These are phyloP conservation scores for Emydomyces testavorans DNA, from an alignment of 2,329 filamentous ascomycete species.

Conservation along the genomic window DNA sequence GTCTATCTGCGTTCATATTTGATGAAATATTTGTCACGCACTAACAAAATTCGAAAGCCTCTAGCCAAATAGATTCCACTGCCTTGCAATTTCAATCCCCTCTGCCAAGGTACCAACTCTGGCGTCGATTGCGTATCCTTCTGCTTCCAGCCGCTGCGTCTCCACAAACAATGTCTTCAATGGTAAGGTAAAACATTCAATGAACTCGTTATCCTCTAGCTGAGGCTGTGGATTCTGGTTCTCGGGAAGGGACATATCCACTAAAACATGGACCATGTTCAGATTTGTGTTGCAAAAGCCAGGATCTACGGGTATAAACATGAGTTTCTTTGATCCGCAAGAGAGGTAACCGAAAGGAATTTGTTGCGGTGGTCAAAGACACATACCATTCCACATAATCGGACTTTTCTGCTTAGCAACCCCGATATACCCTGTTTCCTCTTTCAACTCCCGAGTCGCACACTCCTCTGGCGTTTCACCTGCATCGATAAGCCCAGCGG, in stretches of 20 bases:
- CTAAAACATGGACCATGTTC: conserved; percentile 54
- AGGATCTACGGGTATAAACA: conserved; percentile 28
- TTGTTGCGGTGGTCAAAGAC: too few relatives aligned
- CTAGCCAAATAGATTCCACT: conserved; percentile 21
- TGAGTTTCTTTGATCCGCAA: too few relatives aligned
- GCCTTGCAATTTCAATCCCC: conserved; percentile 61
- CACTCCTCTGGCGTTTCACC: conserved; percentile 46
- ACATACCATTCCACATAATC: conserved; percentile 37
- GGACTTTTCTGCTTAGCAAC: conserved; percentile 33
- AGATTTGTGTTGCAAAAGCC: conserved; percentile 42
- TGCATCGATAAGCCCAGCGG: conserved; percentile 49
- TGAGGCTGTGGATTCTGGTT: conserved; percentile 59
- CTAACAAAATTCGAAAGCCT: conserved; percentile 4
- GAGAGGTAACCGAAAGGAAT: not conserved
- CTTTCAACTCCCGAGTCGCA: conserved; percentile 47
- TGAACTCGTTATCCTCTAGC: conserved; percentile 71
- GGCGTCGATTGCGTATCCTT: conserved; percentile 70
- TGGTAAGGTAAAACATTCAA: conserved; percentile 63
- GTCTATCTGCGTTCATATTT: not conserved
- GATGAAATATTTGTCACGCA: not conserved
- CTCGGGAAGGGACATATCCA: conserved; percentile 57
- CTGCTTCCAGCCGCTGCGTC: conserved; percentile 52
- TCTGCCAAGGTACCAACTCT: conserved; percentile 67
- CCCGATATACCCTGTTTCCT: conserved; percentile 53
- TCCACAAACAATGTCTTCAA: conserved; percentile 53